Evolutionary conservation across 1,284 basidiomycete species (phyloP).

Genomic region (Mycena citricolor): DNA sequence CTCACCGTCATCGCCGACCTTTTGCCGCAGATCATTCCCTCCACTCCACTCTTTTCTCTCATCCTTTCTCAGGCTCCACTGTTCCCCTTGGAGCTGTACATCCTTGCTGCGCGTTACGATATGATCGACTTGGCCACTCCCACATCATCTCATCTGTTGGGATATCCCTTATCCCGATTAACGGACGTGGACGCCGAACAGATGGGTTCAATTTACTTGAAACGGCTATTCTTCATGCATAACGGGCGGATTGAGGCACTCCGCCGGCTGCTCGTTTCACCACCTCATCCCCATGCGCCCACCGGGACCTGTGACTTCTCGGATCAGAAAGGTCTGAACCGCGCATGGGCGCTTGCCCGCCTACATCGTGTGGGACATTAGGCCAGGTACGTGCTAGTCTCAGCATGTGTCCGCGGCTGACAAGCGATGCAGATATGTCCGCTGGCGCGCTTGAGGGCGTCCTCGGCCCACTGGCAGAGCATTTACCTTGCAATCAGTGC

Average conservation of each 20-base stretch:
- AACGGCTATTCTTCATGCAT: conserved; percentile 42
- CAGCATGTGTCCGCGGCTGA: no score
- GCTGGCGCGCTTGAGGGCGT: conserved; percentile 60
- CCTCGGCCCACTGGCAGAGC: conserved; percentile 55
- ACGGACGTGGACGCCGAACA: conserved; percentile 59
- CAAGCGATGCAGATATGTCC: conserved; percentile 47
- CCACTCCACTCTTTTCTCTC: conserved; percentile 36
- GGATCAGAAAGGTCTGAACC: conserved; percentile 26
- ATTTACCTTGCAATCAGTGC: conserved; percentile 62
- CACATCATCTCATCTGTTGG: conserved; percentile 59
- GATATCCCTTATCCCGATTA: conserved; percentile 52
- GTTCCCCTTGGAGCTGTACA: conserved; percentile 57
- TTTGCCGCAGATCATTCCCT: conserved; percentile 23
- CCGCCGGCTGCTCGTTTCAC: conserved; percentile 25
- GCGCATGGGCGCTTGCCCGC: conserved; percentile 30
- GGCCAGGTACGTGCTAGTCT: no score
- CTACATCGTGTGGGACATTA: conserved; percentile 22
- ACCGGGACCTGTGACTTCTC: conserved; percentile 23
- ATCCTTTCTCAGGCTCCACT: conserved; percentile 57
- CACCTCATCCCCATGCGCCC: conserved; percentile 28
- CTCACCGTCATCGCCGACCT: no score
- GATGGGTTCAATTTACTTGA: conserved; percentile 54
- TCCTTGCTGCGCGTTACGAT: conserved; percentile 55
- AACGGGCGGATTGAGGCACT: conserved; percentile 32
- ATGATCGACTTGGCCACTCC: conserved; percentile 59